Conservation (phyloP, 2,329 filamentous ascomycete genomes). For the Lachnellula subtilissima region DNA sequence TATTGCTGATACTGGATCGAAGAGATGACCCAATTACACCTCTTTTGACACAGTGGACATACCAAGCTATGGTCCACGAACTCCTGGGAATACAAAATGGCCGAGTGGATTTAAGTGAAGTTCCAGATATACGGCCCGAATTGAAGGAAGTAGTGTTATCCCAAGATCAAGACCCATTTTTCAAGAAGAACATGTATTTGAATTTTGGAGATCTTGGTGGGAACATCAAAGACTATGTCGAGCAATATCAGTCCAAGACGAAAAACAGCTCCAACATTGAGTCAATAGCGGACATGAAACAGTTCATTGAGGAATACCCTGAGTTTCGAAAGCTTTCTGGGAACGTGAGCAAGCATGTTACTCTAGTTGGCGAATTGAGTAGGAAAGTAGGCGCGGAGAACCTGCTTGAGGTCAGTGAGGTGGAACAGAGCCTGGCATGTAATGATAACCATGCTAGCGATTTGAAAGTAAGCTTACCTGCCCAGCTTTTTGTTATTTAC, state of each 20-base stretch:
- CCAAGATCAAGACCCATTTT: slow-evolving; percentile 96
- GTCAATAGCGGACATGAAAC: slow-evolving; percentile 97
- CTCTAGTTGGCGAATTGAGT: slow-evolving; percentile 88
- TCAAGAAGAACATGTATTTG: slow-evolving; percentile 98
- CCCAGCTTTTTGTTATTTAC: slow-evolving; percentile 5
- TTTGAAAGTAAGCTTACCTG: slow-evolving; percentile 62
- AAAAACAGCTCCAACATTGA: slow-evolving; percentile 95
- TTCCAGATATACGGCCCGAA: slow-evolving; percentile 80
- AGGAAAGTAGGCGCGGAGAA: slow-evolving; percentile 80
- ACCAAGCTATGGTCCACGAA: slow-evolving; percentile 99
- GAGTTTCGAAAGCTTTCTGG: slow-evolving; percentile 96
- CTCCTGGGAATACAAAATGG: slow-evolving; percentile 90
- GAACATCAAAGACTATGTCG: slow-evolving; percentile 97
- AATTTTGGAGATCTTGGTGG: slow-evolving; percentile 95
- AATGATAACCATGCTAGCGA: slow-evolving; percentile 92
- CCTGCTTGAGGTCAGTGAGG: slow-evolving; percentile 90
- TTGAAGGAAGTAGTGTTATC: slow-evolving; percentile 91
- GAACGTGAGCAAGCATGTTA: slow-evolving; percentile 98
- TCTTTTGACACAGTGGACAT: slow-evolving; percentile 94
- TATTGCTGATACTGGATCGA: slow-evolving; percentile 83
- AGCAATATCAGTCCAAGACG: slow-evolving; percentile 97
- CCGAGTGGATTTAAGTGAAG: slow-evolving; percentile 79
- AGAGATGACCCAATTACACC: slow-evolving; percentile 94
- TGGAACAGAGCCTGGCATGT: slow-evolving; percentile 94
- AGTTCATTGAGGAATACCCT: slow-evolving; percentile 97